A percentile compares a stretch with the other conserved stretches of the same genome.
Evolutionary conservation across 495 filamentous ascomycete species (phyloP).

Genomic region (Penicilliopsis zonata): DNA sequence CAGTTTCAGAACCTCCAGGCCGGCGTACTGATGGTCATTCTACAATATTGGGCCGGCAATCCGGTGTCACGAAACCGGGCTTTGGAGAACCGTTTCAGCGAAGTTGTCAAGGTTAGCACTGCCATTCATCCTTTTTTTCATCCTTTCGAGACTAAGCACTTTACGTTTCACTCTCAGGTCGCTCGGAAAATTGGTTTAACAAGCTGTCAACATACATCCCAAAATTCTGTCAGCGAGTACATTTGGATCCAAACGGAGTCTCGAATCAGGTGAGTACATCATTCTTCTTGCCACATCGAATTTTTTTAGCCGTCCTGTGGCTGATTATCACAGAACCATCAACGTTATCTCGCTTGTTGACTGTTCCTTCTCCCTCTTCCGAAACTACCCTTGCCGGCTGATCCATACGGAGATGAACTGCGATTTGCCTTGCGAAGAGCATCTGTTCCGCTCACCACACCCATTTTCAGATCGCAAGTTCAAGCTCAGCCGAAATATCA

Average conservation of each 20-base stretch:
- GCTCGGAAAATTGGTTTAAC: slow-evolving; percentile 25
- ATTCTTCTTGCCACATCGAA: neutral
- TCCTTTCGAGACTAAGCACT: neutral
- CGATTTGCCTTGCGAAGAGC: slow-evolving; percentile 26
- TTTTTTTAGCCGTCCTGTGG: neutral
- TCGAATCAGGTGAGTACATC: slow-evolving; percentile 23
- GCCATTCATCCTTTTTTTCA: slow-evolving; percentile 3
- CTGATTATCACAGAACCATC: slow-evolving; percentile 21
- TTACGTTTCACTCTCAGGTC: no score
- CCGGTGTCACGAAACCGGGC: slow-evolving; percentile 25
- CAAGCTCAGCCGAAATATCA: slow-evolving; percentile 18
- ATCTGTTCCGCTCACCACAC: slow-evolving; percentile 24
- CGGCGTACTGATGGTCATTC: slow-evolving; percentile 26
- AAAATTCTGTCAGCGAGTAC: slow-evolving; percentile 17
- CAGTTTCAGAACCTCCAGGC: slow-evolving; percentile 34
- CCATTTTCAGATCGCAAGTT: slow-evolving; percentile 28
- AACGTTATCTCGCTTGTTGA: slow-evolving; percentile 27
- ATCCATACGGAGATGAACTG: slow-evolving; percentile 25
- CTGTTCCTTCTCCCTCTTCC: slow-evolving; percentile 33
- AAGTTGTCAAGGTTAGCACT: slow-evolving; percentile 31
- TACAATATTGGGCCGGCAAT: slow-evolving; percentile 37
- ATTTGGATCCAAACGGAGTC: slow-evolving; percentile 35
- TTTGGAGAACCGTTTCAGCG: slow-evolving; percentile 33
- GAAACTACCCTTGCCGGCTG: slow-evolving; percentile 32
- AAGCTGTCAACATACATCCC: slow-evolving; percentile 18